These are phyloP conservation scores for Drosera capensis DNA, from an alignment of 148 eudicot genomes.

Conservation along the genomic window DNA sequence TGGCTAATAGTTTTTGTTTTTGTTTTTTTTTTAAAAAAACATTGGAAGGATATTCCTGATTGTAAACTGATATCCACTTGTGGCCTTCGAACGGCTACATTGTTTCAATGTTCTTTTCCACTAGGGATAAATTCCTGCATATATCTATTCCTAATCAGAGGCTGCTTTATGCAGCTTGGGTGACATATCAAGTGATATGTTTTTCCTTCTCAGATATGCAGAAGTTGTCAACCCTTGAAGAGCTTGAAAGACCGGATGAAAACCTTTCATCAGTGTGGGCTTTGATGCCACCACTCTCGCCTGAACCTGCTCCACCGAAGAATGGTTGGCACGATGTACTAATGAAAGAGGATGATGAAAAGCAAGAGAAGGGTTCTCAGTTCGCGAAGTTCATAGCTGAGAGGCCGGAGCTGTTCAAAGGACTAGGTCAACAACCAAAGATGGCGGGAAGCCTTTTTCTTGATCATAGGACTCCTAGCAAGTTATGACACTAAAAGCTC, in stretches of 20 bases:
- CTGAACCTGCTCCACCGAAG: slow-evolving; percentile 42
- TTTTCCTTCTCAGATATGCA: slow-evolving; percentile 35
- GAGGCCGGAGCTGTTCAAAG: slow-evolving; percentile 27
- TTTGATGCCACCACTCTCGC: slow-evolving; percentile 58
- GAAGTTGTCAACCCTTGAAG: slow-evolving; percentile 36
- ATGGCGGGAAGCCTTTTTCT: slow-evolving; percentile 15
- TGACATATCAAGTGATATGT: not conserved
- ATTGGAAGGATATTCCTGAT: no score
- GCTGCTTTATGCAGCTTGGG: no score
- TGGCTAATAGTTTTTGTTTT: no score
- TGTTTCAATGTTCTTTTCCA: no score
- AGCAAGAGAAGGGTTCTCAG: slow-evolving; percentile 54
- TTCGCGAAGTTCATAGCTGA: slow-evolving; percentile 78
- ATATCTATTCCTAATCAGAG: no score
- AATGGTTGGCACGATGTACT: slow-evolving; percentile 17
- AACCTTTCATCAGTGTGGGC: slow-evolving; percentile 74
- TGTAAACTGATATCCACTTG: no score
- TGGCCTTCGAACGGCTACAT: no score
- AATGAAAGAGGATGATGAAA: slow-evolving; percentile 19
- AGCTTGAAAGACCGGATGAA: slow-evolving; percentile 59
- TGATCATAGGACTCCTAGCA: slow-evolving; percentile 38
- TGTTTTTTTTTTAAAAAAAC: no score
- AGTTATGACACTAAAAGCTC: no score
- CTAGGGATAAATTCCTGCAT: no score
- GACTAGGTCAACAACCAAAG: slow-evolving; percentile 18